These are phyloP conservation scores for Aspergillus mulundensis DNA, from an alignment of 495 filamentous ascomycete species.

Conservation along the genomic window DNA sequence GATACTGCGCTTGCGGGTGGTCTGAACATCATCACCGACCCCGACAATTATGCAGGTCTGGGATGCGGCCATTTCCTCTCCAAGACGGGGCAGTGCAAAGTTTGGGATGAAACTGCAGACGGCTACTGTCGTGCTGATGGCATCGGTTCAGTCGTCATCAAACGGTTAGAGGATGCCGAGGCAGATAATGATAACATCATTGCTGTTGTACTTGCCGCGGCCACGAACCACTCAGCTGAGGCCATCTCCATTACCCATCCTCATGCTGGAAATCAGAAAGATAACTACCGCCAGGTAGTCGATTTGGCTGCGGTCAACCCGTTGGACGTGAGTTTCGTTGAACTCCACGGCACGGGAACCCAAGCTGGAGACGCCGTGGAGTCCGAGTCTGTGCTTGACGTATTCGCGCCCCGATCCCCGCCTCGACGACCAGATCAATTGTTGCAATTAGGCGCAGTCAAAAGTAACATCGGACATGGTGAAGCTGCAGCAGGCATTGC, in stretches of 20 bases:
- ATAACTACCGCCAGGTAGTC: conserved; percentile 43
- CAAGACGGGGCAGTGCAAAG: conserved; percentile 62
- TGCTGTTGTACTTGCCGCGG: conserved; percentile 29
- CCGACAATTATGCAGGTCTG: conserved; percentile 69
- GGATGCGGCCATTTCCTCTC: conserved; percentile 66
- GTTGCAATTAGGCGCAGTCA: conserved; percentile 29
- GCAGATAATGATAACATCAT: conserved; percentile 45
- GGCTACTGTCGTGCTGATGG: conserved; percentile 64
- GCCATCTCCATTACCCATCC: conserved; percentile 48
- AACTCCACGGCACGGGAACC: conserved; percentile 48
- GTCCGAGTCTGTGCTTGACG: conserved; percentile 10
- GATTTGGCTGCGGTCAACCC: conserved; percentile 44
- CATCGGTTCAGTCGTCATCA: conserved; percentile 41
- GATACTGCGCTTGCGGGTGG: conserved; percentile 73
- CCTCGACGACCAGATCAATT: conserved; percentile 5
- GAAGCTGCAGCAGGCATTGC: conserved; percentile 34
- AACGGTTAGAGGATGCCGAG: conserved; percentile 43
- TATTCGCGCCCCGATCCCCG: conserved; percentile 24
- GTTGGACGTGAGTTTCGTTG: conserved; percentile 47
- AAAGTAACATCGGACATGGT: conserved; percentile 39
- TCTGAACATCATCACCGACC: conserved; percentile 59
- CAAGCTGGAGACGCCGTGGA: conserved; percentile 28
- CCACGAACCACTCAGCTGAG: conserved; percentile 43
- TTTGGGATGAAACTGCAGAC: conserved; percentile 64
- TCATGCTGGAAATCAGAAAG: conserved; percentile 46